A percentile compares a stretch with the other conserved stretches of the same genome.
phyloP scores from a whole-genome alignment of 345 rosid genomes.

The Acer negundo region DNA sequence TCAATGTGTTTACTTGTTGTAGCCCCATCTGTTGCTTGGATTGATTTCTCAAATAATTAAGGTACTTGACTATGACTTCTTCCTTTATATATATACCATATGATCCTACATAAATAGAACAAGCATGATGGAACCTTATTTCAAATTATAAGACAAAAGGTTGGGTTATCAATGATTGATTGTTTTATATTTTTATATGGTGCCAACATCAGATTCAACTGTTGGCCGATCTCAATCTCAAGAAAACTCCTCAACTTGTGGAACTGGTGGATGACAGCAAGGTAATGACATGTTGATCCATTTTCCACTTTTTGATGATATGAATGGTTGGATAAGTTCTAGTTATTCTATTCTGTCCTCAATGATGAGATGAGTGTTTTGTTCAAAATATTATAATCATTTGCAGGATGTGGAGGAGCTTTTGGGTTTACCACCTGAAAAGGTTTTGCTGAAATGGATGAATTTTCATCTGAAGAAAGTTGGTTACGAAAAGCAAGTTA shows the following conservation, averaged over 20 bases:
- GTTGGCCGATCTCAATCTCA: slow-evolving; percentile 85
- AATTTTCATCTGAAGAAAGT: slow-evolving; percentile 94
- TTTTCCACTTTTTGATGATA: slow-evolving; percentile 5
- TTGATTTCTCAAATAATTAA: slow-evolving; percentile 93
- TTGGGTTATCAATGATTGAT: background rate
- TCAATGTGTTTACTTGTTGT: slow-evolving; percentile 20
- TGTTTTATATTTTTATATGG: slow-evolving; percentile 23
- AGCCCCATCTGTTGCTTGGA: slow-evolving; percentile 98
- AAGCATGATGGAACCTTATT: slow-evolving; percentile 1
- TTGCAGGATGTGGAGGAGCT: slow-evolving; percentile 97
- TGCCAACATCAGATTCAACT: slow-evolving; percentile 75
- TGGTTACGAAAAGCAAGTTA: slow-evolving; percentile 84
- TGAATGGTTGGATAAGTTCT: background rate
- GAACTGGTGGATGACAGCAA: slow-evolving; percentile 81
- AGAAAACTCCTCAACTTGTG: slow-evolving; percentile 95
- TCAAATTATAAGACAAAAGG: background rate
- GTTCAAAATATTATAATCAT: slow-evolving; percentile 6
- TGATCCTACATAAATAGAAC: background rate
- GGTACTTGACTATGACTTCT: slow-evolving; percentile 48
- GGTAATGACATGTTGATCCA: slow-evolving; percentile 38
- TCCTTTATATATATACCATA: background rate
- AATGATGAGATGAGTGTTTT: background rate
- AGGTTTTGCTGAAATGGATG: slow-evolving; percentile 97
- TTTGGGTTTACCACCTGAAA: slow-evolving; percentile 86
- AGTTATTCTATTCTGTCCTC: background rate